These are phyloP conservation scores for Penicillium coprophilum DNA, from an alignment of 495 filamentous ascomycete species.

Conservation along the genomic window DNA sequence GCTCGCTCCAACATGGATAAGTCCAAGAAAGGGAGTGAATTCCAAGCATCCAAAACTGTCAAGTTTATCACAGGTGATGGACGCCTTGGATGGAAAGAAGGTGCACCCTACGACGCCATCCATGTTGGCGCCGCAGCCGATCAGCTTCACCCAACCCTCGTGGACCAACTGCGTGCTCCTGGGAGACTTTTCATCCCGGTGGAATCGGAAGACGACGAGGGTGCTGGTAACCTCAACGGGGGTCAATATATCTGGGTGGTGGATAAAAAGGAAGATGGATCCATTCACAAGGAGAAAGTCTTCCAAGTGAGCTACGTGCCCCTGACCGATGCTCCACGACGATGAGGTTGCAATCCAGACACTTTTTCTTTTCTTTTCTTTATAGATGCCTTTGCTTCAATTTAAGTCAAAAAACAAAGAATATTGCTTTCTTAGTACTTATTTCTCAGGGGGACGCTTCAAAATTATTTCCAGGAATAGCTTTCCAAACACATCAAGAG, in stretches of 20 bases:
- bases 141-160: constrained; percentile 66
- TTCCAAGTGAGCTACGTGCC: constrained; percentile 93
- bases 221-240: constrained; percentile 18
- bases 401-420: constrained; percentile 1
- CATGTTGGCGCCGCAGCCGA: constrained; percentile 90
- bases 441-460: too few species aligned
- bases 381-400: not conserved
- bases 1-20: constrained; percentile 73
- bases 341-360: constrained; percentile 2
- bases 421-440: not conserved
- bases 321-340: constrained; percentile 74
- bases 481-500: not conserved
- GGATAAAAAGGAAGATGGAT: constrained; percentile 80
- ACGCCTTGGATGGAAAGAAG: constrained; percentile 65
- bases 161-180: constrained; percentile 76
- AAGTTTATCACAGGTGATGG: constrained; percentile 82
- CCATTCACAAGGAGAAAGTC: constrained; percentile 68
- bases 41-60: constrained; percentile 62
- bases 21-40: constrained; percentile 58
- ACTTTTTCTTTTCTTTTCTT: not conserved
- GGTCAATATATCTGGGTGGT: constrained; percentile 86
- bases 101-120: constrained; percentile 80
- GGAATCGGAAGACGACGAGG: constrained; percentile 49
- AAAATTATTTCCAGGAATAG: too few species aligned
- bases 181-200: constrained; percentile 90